Conservation (phyloP, 305 asterid genomes). For the Ilex paraguariensis region DNA sequence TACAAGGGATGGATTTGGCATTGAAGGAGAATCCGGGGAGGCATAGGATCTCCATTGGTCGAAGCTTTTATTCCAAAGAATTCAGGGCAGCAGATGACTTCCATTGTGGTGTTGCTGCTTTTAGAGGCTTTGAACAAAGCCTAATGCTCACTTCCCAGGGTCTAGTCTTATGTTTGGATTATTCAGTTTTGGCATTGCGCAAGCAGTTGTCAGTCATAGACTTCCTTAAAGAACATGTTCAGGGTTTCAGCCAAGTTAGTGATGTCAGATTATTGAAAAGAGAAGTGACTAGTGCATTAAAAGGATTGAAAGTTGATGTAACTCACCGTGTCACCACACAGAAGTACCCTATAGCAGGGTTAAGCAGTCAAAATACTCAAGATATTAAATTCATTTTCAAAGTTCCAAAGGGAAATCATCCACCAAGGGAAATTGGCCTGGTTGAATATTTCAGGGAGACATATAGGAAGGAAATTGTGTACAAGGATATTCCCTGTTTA, state of each 20-base stretch:
- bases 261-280: not conserved
- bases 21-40: conserved; percentile 67
- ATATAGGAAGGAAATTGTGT: conserved; percentile 27
- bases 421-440: conserved; percentile 17
- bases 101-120: conserved; percentile 43
- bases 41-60: conserved; percentile 31
- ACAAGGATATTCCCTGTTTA: conserved; percentile 40
- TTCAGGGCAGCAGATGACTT: conserved; percentile 38
- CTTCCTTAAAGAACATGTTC: conserved; percentile 34
- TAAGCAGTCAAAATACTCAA: conserved; percentile 28
- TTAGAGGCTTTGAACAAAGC: conserved; percentile 56
- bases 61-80: conserved; percentile 36
- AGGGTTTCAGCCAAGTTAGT: conserved; percentile 22
- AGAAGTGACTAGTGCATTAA: not conserved
- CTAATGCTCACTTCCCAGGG: conserved; percentile 59
- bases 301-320: conserved; percentile 5
- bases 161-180: conserved; percentile 50
- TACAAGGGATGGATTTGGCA: conserved; percentile 62
- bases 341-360: conserved; percentile 28
- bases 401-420: conserved; percentile 4
- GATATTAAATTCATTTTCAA: conserved; percentile 9
- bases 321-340: conserved; percentile 28
- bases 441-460: conserved; percentile 43
- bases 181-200: conserved; percentile 47
- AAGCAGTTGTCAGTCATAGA: conserved; percentile 51